These are phyloP conservation scores for Marasmius fiardii DNA, from an alignment of 1,284 basidiomycete genomes.

Conservation along the genomic window DNA sequence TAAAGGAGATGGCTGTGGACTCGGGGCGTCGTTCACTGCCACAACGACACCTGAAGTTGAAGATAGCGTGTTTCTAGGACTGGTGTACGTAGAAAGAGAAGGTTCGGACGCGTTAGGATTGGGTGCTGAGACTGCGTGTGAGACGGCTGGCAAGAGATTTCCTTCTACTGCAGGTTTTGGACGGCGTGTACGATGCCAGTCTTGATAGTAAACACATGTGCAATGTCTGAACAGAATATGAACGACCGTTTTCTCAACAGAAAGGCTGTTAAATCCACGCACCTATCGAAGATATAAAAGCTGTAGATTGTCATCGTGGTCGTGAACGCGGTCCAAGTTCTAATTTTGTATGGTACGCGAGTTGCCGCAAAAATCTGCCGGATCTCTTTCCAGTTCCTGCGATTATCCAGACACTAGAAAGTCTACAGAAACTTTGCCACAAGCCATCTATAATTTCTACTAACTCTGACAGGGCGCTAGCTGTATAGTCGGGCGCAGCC, in stretches of 20 bases:
- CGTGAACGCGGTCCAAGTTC: too few species aligned
- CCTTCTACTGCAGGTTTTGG: slow-evolving; percentile 70
- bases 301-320: slow-evolving; percentile 77
- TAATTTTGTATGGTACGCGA: too few species aligned
- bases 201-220: slow-evolving; percentile 89
- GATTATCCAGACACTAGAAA: too few species aligned
- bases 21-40: slow-evolving; percentile 52
- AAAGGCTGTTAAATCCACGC: slow-evolving; percentile 17
- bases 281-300: slow-evolving; percentile 89
- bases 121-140: slow-evolving; percentile 50
- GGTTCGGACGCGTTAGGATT: slow-evolving; percentile 28
- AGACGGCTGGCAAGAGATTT: slow-evolving; percentile 73
- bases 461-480: too few species aligned
- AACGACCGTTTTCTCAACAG: background rate
- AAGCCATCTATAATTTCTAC: too few species aligned
- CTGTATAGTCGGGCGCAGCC: too few species aligned
- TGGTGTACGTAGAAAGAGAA: slow-evolving; percentile 38
- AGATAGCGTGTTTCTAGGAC: slow-evolving; percentile 60
- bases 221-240: slow-evolving; percentile 64
- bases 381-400: background rate
- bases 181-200: slow-evolving; percentile 82
- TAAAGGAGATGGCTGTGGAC: slow-evolving; percentile 33
- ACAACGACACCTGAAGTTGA: slow-evolving; percentile 65
- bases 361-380: background rate
- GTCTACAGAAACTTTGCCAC: too few species aligned